Evolutionary conservation across 805 yeast species (phyloP), one percentile per base, ranked within the genome.

Genomic region (Ogataea salicorniae): DNA sequence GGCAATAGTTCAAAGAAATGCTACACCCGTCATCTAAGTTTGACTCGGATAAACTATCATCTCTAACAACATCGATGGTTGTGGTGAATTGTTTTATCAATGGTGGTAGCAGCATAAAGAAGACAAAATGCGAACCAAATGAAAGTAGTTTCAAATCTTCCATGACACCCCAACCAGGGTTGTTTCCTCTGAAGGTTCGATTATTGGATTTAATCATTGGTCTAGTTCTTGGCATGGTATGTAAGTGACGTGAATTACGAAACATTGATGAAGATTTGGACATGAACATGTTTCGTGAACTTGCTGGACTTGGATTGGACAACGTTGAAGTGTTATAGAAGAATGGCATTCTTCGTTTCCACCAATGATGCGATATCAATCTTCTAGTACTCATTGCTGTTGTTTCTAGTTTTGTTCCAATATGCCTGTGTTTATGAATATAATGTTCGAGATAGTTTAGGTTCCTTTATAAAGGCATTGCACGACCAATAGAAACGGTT

Each of bases 41-140:
- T 7, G 58, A 47, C 26, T 57, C 63, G 1, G 43, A 22, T 9
- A 61, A 42, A 4, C 58, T 50, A 22, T 63, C 65, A 46, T 63
- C 67, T 37, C 62, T 52, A 6, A 53, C 44, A n/a, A 63, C 63
- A 37, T 63, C 63, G 26, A 63, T 60, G 16, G 54, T 55, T 1
- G 67, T 62, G 22, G 64, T 52, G 42, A 52, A 59, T 45, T 59
- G 54, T 42, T 61, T 55, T 31, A 62, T 55, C 15, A 60, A 41
- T 6, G 64, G 60, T 23, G 67, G 67, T 16, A 63, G 43, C 6
- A 63, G 40, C 57, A 62, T 51, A 37, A 62, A 62, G 50, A 63
- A 63, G 7, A 63, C 57, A 42, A 63, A 46, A 50, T 63, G 67
- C 6, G 67, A 63, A 3, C 66, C 57, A 53, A 60, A 63, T 6